These are phyloP conservation scores for Lodderomyces beijingensis DNA, from an alignment of 1,139 yeast species.

Conservation along the genomic window DNA sequence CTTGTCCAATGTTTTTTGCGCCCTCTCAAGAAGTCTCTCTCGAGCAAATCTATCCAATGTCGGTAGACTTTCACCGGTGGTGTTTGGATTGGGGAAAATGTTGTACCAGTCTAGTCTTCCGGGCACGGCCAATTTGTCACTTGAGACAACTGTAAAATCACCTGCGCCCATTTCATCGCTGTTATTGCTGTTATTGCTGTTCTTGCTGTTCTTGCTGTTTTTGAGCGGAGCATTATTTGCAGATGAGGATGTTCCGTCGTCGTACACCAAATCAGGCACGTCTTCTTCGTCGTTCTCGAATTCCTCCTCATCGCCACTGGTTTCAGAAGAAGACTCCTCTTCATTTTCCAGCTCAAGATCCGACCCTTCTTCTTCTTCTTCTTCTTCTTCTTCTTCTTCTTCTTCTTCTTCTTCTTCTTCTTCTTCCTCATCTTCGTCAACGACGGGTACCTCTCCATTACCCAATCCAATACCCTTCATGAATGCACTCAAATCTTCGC, in stretches of 20 bases:
- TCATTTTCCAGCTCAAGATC: constrained; percentile 14
- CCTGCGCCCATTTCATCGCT: constrained; percentile 1
- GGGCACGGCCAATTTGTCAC: constrained; percentile 56
- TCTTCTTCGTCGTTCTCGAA: constrained; percentile 16
- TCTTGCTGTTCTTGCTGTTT: constrained; percentile 4
- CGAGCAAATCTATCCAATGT: constrained; percentile 43
- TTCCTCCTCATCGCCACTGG: constrained; percentile 12
- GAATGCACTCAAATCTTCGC: constrained; percentile 57
- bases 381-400: constrained; percentile 15
- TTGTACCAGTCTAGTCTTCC: constrained; percentile 78
- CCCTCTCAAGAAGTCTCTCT: constrained; percentile 62
- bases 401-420: constrained; percentile 21
- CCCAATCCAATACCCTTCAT: constrained; percentile 68
- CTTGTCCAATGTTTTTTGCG: constrained; percentile 57
- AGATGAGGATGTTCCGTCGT: not conserved
- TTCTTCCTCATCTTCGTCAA: constrained; percentile 30
- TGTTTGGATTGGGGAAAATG: constrained; percentile 24
- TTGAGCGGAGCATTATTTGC: constrained; percentile 5
- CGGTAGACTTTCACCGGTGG: constrained; percentile 32
- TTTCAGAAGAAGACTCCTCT: constrained; percentile 11
- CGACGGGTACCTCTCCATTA: constrained; percentile 31
- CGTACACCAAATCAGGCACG: constrained; percentile 7
- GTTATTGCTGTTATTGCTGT: constrained; percentile 6
- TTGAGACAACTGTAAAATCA: constrained; percentile 50
- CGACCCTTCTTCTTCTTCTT: constrained; percentile 16